Evolutionary conservation across 192 early-diverging fungal genomes (phyloP).

Genomic region (Ambispora gerdemannii): DNA sequence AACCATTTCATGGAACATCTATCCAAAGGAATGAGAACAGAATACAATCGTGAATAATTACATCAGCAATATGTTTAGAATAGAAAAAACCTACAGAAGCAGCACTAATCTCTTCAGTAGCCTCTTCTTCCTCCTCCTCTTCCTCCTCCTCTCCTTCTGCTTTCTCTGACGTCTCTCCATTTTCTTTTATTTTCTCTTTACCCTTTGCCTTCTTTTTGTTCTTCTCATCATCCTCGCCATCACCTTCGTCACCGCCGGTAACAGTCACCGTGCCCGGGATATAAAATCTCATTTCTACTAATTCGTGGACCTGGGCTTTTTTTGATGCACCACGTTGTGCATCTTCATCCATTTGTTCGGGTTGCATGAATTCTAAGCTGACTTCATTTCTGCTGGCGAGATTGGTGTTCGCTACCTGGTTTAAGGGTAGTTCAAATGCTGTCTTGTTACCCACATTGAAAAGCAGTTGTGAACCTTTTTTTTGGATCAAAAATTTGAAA

Average conservation of each 20-base stretch:
- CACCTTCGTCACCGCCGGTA: conserved; percentile 46
- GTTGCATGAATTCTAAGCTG: conserved; percentile 79
- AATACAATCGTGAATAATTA: too few relatives aligned
- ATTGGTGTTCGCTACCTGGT: conserved; percentile 82
- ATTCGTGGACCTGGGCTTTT: conserved; percentile 64
- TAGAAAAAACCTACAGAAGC: conserved; percentile 38
- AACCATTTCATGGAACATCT: conserved; percentile 85
- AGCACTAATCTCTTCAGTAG: conserved; percentile 58
- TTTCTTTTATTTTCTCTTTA: too few relatives aligned
- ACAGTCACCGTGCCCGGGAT: conserved; percentile 75
- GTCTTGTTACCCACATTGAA: conserved; percentile 83
- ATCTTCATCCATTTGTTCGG: conserved; percentile 46
- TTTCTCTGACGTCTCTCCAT: conserved; percentile 47
- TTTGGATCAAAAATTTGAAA: background rate
- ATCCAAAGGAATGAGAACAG: too few relatives aligned
- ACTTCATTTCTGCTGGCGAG: conserved; percentile 89
- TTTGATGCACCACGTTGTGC: conserved; percentile 47
- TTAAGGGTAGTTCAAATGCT: conserved; percentile 89
- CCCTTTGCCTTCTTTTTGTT: conserved; percentile 35
- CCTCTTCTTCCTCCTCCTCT: conserved; percentile 39
- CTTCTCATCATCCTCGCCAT: conserved; percentile 30
- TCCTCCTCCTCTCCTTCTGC: conserved; percentile 56
- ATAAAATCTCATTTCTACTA: conserved; percentile 91
- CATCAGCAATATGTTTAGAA: too few relatives aligned
- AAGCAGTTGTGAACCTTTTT: conserved; percentile 56